These are phyloP conservation scores for Onygenales sp. DNA, from an alignment of 2,329 filamentous ascomycete species.

Conservation along the genomic window DNA sequence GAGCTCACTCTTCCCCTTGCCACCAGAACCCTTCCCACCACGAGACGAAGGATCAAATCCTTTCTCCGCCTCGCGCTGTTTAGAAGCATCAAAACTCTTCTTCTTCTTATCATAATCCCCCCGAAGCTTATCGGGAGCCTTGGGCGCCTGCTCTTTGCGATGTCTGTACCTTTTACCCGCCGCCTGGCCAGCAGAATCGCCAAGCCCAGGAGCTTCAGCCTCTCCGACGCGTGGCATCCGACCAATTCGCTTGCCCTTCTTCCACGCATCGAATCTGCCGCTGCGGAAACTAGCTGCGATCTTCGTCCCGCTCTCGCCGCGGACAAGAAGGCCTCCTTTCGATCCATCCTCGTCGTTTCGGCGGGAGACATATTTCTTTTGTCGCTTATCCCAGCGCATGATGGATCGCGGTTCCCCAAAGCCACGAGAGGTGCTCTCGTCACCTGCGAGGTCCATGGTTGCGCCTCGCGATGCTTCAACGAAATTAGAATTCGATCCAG, in stretches of 20 bases:
- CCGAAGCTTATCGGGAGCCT: conserved; percentile 83
- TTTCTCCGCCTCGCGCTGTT: conserved; percentile 49
- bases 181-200: conserved; percentile 24
- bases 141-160: conserved; percentile 77
- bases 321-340: conserved; percentile 62
- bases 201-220: conserved; percentile 46
- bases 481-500: conserved; percentile 68
- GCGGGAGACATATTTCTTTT: conserved; percentile 85
- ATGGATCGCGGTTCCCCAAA: conserved; percentile 68
- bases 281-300: conserved; percentile 90
- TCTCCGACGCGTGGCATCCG: conserved; percentile 76
- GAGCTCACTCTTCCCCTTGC: conserved; percentile 68
- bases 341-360: conserved; percentile 93
- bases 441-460: conserved; percentile 86
- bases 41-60: conserved; percentile 6
- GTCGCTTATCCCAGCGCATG: conserved; percentile 95
- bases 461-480: conserved; percentile 75
- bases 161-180: conserved; percentile 64
- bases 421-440: conserved; percentile 63
- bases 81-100: conserved; percentile 79
- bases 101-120: conserved; percentile 86
- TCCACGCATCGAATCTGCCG: conserved; percentile 90
- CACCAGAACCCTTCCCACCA: conserved; percentile 49
- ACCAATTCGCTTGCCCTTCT: conserved; percentile 71
- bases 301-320: conserved; percentile 87